Evolutionary conservation across 1,284 basidiomycete species (phyloP).

Genomic region (Wallemia ichthyophaga): DNA sequence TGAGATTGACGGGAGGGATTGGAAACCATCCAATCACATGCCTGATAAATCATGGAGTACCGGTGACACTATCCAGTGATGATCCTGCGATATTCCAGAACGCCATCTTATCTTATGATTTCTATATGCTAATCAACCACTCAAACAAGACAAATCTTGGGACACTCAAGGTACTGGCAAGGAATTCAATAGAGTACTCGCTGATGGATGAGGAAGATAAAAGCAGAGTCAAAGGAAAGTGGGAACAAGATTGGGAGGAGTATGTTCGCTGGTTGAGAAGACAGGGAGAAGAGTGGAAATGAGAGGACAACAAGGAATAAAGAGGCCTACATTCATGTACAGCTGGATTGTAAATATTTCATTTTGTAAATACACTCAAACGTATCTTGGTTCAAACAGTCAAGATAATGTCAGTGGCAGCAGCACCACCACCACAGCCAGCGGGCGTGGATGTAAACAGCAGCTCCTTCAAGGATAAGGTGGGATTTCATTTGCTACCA

Average conservation of each 20-base stretch:
- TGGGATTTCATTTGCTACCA: conserved; percentile 9
- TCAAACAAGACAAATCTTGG: not conserved
- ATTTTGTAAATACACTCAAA: not conserved
- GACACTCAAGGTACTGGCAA: not conserved
- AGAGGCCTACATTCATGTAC: too few species aligned
- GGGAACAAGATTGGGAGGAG: not conserved
- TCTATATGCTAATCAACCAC: conserved; percentile 14
- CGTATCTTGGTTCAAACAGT: not conserved
- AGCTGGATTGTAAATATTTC: too few species aligned
- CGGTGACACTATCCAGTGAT: conserved; percentile 36
- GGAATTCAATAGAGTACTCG: not conserved
- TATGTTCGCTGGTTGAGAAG: not conserved
- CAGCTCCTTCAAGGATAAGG: conserved; percentile 43
- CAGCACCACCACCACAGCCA: not conserved
- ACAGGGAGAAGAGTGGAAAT: not conserved
- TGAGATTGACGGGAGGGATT: not conserved
- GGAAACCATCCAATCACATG: conserved; percentile 29
- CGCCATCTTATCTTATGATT: conserved; percentile 40
- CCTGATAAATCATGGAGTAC: conserved; percentile 34
- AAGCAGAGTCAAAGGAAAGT: not conserved
- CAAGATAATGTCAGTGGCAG: not conserved
- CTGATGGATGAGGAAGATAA: not conserved
- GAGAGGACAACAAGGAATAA: not conserved
- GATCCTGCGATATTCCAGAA: conserved; percentile 46
- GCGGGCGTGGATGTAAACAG: conserved; percentile 3